Evolutionary conservation across 2,329 filamentous ascomycete genomes (phyloP), one percentile per base, ranked within the genome.

Genomic region (Talaromyces funiculosus): DNA sequence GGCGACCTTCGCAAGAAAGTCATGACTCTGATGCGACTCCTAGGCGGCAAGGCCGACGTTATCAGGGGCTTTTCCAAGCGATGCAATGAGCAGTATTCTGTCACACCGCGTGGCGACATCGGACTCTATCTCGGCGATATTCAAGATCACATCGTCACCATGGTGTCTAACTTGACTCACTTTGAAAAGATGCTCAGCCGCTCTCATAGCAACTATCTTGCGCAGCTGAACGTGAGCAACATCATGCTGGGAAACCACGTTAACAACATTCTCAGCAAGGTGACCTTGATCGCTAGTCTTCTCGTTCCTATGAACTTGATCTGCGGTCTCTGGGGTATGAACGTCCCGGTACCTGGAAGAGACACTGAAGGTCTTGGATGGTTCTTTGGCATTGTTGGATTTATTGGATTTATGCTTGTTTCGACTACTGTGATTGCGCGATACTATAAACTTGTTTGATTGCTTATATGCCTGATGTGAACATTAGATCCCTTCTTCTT

Each of bases 81-180:
- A 56, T 99, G 94, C 84, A 99, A 97, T 73, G 93, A 97, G 72
- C 91, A 96, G 65, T 97, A 96, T 80, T 89, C 90, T 66, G 90
- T 97, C 57, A 96, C 94, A 1, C 94, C 94, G 6, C 90, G 92
- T 53, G 94, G 94, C 78, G 94, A 99, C 71, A 96, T 99, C 66
- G 94, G 92, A 22, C 85, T 99, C 69, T 99, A 99, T 72, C 84
- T 99, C 37, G 91, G 91, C 70, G 94, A 99, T 77, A 97, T 99
- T 65, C 94, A 99, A 76, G 94, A 99, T 77, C 94, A 99, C 83
- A 93, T 99, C 57, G 91, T 99, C 62, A 99, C 94, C 49, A 97
- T 97, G 93, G 96, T 96, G 84, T 94, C 90, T 67, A 99, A 96
- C 75, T 77, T 99, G 68, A 86, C 86, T 0, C 94, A 99, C 73